Conservation (phyloP, 176 grass and related monocot genomes). For the Rhynchospora breviuscula region DNA sequence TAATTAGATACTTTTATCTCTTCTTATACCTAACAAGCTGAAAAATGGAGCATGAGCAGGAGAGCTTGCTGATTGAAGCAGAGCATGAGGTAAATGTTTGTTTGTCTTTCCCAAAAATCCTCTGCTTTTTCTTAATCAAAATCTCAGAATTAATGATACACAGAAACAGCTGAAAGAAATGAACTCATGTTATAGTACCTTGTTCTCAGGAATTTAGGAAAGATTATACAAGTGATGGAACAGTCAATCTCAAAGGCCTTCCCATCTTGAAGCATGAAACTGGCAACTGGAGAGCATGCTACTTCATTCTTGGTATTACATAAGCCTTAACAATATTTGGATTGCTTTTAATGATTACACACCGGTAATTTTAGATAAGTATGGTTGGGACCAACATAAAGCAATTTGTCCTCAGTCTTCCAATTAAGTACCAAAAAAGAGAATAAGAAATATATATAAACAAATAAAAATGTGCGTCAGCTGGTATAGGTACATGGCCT, state of each 20-base stretch:
- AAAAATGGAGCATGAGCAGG: no score
- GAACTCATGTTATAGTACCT: background rate
- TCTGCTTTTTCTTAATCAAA: background rate
- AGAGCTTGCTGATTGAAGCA: no score
- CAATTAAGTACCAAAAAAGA: background rate
- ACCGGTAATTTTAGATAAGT: background rate
- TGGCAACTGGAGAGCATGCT: conserved; percentile 28
- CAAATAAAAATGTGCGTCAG: no score
- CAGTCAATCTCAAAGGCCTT: conserved; percentile 25
- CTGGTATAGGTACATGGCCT: background rate
- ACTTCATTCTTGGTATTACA: conserved; percentile 25
- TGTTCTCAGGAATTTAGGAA: background rate
- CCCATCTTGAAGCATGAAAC: conserved; percentile 17
- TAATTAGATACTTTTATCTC: no score
- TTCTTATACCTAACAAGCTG: no score
- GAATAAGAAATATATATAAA: background rate
- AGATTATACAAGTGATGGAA: conserved; percentile 27
- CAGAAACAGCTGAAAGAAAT: background rate
- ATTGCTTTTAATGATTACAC: background rate
- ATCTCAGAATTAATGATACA: no score
- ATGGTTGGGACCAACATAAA: background rate
- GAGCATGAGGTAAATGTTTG: background rate
- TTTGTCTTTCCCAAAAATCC: background rate
- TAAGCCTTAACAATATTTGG: background rate
- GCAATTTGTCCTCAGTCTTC: background rate